Base-by-base conservation (phyloP, 352 stramenopile species). In the Pythium volutum region DNA sequence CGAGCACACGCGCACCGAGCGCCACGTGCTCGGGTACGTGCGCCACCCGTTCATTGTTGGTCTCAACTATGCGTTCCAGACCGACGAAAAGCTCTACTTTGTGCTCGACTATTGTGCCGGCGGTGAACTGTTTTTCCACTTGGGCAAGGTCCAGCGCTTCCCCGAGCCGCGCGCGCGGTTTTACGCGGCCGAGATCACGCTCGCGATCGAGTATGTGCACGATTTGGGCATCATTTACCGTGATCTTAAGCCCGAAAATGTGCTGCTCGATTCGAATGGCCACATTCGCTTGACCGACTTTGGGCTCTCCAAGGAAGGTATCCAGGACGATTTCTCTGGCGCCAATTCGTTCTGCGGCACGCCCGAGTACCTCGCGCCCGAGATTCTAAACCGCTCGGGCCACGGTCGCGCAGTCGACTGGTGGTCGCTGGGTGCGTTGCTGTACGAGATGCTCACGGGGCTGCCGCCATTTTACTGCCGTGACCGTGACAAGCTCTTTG, bases 211-310 rank as follows among this genome's bases (percentile, higher is more conserved):
- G 69, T 91, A 97, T 66, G 77, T 98, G 45, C 93, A 98, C 84
- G 89, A 90, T 57, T 70, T 98, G 43, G 77, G 77, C 4, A 77
- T 91, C 53, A 81, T 87, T 33, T 88, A 91, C 59, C 74, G 82
- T 16, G 80, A 93, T 27, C 74, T 93, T 36, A 89, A 90, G 64
- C 83, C 83, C 4, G 83, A 93, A 61, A 93, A 93, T 63, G 94
- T 99, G 38, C 74, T 99, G 22, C 79, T 99, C 38, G 95, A 98
- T 63, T 83, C 88, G 48, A 85, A 95, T 39, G 97, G 97, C 48
- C 96, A 99, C 75, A 96, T 99, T 55, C 89, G 95, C 9, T 71
- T 99, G 33, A 99, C 97, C 12, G 97, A 99, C 79, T 99, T 99
- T 88, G 97, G 97, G 1, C 80, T 98, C 11, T 94, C 86, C 42